Base-by-base conservation (phyloP, 2,329 filamentous ascomycete genomes). In the Talaromyces sp. region DNA sequence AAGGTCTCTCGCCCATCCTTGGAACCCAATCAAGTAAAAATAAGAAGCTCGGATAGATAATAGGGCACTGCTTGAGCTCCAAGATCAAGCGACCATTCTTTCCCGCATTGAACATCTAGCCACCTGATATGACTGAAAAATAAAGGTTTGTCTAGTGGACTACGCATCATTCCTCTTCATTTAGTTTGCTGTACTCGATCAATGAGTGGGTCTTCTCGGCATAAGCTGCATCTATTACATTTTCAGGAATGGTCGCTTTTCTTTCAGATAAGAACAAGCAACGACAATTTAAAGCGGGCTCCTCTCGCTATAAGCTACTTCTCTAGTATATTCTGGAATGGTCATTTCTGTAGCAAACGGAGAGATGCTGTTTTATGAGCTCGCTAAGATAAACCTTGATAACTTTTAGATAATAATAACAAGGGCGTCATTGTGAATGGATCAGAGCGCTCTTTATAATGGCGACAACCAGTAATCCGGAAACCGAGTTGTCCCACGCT, bases 131-230 rank as follows among this genome's bases (percentile, higher is more conserved):
- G 3, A 53, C 30, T 16, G 7, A 53, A 53, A 53, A 44, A 44
- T 4, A 44, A n/a, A 10, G 40, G 40, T 14, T 44, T 44, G 40
- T n/a, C 40, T 18, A 44, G 40, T 44, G 9, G 40, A 44, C 40
- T 44, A n/a, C 40, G 12, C 40, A n/a, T 44, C 40, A n/a, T 44
- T 53, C 30, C n/a, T 30, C 27, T 53, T 53, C 51, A 53, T 53
- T 53, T 53, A 30, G 51, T 53, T 53, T 27, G 51, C 51, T 30
- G n/a, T 33, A 28, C 51, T 53, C 51, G 51, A 31, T 23, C 23
- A 53, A 5, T 53, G 51, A 53, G 30, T 53, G 51, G 51, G 51
- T 53, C 51, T 53, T 53, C 51, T 53, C 51, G 51, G 51, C 31
- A 53, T 53, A 31, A 31, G 51, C 51, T 53, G 27, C 51, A 33